phyloP scores from a whole-genome alignment of 768 basidiomycete species.

The Trametes coccinea region DNA sequence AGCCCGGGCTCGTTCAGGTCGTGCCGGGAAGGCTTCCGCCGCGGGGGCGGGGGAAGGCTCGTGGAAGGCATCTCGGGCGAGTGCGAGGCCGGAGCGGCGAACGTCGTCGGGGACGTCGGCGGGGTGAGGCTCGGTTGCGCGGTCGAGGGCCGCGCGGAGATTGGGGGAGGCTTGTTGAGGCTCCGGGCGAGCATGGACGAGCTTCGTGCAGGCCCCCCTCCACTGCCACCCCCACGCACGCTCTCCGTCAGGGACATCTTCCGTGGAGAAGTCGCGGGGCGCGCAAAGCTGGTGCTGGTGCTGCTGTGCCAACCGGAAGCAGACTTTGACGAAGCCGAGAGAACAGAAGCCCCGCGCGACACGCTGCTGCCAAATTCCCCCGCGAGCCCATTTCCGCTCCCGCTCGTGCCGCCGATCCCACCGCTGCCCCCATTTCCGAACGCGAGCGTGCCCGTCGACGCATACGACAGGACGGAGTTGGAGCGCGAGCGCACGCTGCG shows the following conservation, averaged over 20 bases:
- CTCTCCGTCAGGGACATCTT: constrained; percentile 3
- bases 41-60: constrained; percentile 55
- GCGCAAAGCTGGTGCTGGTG: neutral
- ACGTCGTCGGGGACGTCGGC: constrained; percentile 26
- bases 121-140: constrained; percentile 34
- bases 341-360: constrained; percentile 11
- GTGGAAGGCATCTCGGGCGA: constrained; percentile 35
- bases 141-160: constrained; percentile 38
- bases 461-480: constrained; percentile 25
- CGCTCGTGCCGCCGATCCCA: neutral
- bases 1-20: constrained; percentile 30
- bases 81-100: constrained; percentile 9
- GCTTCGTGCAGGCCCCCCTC: constrained; percentile 10
- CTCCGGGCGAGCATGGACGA: constrained; percentile 17
- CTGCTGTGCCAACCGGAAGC: constrained; percentile 1
- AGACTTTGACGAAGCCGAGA: constrained; percentile 3
- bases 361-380: neutral
- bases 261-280: constrained; percentile 3
- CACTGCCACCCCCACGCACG: neutral
- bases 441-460: constrained; percentile 25
- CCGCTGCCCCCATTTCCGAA: constrained; percentile 19
- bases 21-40: constrained; percentile 23
- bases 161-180: constrained; percentile 16
- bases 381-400: neutral
- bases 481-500: constrained; percentile 19